Base-by-base conservation (phyloP, 1,139 yeast genomes). In the Lipomyces yarrowii region DNA sequence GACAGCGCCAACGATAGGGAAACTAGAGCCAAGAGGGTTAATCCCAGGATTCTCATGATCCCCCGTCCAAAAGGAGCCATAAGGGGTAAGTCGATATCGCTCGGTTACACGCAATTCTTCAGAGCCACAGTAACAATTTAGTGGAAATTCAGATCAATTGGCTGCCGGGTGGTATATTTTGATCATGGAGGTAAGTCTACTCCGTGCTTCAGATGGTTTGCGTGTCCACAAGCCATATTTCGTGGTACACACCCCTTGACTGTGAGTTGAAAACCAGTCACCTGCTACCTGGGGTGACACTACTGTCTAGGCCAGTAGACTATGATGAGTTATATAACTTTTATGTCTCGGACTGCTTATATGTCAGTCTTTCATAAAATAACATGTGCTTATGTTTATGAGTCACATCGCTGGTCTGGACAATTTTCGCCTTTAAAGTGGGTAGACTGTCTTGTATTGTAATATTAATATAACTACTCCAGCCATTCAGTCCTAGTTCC, bases 1-100 rank as follows among this genome's bases (percentile, higher is more conserved):
- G 73, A 71, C 18, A 56, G 48, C 10, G 71, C 72, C 18, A 18
- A 11, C 42, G 52, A 63, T 15, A n/a, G 37, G 30, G 60, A 52
- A 3, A 61, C 33, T 5, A 61, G 55, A 15, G 37, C 52, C 33
- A 60, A 18, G 26, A 60, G 32, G 7, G 48, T 10, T 10, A 42
- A 3, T n/a, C 48, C 21, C 8, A 42, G 8, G 21, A 42, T n/a
- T 42, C 11, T n/a, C 18, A 42, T 42, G 48, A 42, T 42, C 48
- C 48, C 21, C 48, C 10, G 23, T 42, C 21, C 21, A 42, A 42
- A 42, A 42, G 11, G 48, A n/a, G 48, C 8, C 48, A 42, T 42
- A 10, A 42, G 48, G 21, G 48, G 11, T n/a, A 42, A 42, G n/a
- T n/a, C 48, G 8, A 15, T 15, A n/a, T 18, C 18, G 18, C 13